A percentile compares a stretch with the other conserved stretches of the same genome.
Evolutionary conservation across 2,329 filamentous ascomycete genomes (phyloP).

Genomic region (Stachybotrys chartarum): DNA sequence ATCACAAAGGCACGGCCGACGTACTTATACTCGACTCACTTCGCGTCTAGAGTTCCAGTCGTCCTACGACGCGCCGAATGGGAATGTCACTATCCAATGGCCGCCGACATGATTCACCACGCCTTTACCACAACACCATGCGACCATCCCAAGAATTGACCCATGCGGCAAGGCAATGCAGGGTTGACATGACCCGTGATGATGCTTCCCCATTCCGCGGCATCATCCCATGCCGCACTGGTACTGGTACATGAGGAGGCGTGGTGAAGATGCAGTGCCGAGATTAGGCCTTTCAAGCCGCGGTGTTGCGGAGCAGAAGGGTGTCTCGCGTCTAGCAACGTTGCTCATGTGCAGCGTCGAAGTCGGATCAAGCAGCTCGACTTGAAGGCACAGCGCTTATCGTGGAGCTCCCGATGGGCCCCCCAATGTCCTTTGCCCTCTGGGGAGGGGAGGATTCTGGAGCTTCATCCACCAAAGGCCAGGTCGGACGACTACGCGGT

Average conservation of each 20-base stretch:
- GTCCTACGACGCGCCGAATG: neutral
- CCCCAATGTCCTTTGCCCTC: neutral
- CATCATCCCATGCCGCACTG: neutral
- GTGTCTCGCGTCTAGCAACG: constrained; percentile 2
- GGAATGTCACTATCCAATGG: neutral
- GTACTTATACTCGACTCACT: neutral
- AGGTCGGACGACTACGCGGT: neutral
- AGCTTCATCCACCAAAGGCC: neutral
- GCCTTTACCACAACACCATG: neutral
- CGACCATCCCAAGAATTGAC: neutral
- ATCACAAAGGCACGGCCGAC: neutral
- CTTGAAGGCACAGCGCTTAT: neutral
- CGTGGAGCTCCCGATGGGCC: neutral
- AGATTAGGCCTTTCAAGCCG: neutral
- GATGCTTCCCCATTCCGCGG: neutral
- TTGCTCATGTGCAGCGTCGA: constrained; percentile 2
- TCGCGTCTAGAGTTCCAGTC: neutral
- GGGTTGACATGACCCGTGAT: neutral
- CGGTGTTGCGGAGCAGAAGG: neutral
- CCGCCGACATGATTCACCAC: neutral
- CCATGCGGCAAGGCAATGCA: neutral
- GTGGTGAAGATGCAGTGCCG: neutral
- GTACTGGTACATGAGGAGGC: neutral
- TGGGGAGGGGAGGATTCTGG: neutral
- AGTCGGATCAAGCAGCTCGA: neutral